Percentiles rank a stretch among this genome's conserved stretches.
Conservation (phyloP, 768 basidiomycete genomes). For the Boletus subcaerulescens region DNA sequence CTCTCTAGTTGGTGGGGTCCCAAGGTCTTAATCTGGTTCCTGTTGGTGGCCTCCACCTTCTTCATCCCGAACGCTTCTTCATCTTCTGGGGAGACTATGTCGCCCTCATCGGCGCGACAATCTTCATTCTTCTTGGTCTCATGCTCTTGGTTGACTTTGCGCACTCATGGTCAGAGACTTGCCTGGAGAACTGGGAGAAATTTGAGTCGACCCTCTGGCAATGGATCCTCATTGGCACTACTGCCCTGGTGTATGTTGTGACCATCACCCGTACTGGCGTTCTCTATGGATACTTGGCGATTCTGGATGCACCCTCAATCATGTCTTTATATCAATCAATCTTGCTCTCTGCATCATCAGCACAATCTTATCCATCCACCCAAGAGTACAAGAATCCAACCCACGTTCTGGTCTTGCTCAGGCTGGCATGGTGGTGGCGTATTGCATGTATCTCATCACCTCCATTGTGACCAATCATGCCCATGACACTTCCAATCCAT, state of each 20-base stretch:
- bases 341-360: constrained; percentile 75
- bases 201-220: constrained; percentile 90
- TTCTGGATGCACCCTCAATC: constrained; percentile 84
- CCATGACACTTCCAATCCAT: constrained; percentile 85
- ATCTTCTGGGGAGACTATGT: constrained; percentile 97
- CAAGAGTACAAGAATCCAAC: constrained; percentile 85
- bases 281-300: constrained; percentile 87
- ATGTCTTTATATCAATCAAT: constrained; percentile 95
- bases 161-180: constrained; percentile 98
- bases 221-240: constrained; percentile 91
- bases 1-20: constrained; percentile 99
- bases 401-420: constrained; percentile 94
- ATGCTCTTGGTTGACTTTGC: constrained; percentile 94
- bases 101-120: constrained; percentile 84
- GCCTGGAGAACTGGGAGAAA: constrained; percentile 92
- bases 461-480: constrained; percentile 94
- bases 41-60: constrained; percentile 80
- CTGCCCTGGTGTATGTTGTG: constrained; percentile 79
- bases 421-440: constrained; percentile 94
- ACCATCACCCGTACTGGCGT: constrained; percentile 83
- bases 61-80: constrained; percentile 96
- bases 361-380: constrained; percentile 80
- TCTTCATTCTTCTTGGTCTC: constrained; percentile 96
- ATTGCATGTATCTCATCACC: constrained; percentile 93
- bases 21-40: constrained; percentile 85